These are phyloP conservation scores for Astragalus glycyphyllos DNA, from an alignment of 306 rosid genomes.

Conservation along the genomic window DNA sequence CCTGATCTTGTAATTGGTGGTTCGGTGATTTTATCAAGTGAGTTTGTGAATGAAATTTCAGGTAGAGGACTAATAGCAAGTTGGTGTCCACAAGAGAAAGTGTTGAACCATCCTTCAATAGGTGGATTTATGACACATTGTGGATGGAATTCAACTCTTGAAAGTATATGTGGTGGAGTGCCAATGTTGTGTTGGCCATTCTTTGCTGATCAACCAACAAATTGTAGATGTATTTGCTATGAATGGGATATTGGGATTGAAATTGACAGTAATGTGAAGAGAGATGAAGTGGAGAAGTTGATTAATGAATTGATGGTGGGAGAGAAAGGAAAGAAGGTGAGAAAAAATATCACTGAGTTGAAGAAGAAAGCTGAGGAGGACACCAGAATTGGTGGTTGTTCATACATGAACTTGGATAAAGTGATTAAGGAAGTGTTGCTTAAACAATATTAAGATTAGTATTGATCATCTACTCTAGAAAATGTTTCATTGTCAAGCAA, in stretches of 20 bases:
- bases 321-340: slow-evolving; percentile 44
- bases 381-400: slow-evolving; percentile 34
- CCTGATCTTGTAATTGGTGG: slow-evolving; percentile 16
- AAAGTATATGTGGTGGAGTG: slow-evolving; percentile 39
- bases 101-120: slow-evolving; percentile 37
- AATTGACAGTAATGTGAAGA: slow-evolving; percentile 26
- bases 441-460: no score
- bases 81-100: slow-evolving; percentile 49
- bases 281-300: slow-evolving; percentile 43
- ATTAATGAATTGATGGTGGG: slow-evolving; percentile 45
- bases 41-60: not conserved
- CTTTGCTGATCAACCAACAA: slow-evolving; percentile 41
- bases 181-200: slow-evolving; percentile 50
- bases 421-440: not conserved
- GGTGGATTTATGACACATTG: slow-evolving; percentile 47
- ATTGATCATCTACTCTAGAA: no score
- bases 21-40: not conserved
- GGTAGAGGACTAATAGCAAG: slow-evolving; percentile 17
- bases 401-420: slow-evolving; percentile 3
- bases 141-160: slow-evolving; percentile 47
- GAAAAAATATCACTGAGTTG: slow-evolving; percentile 23
- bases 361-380: slow-evolving; percentile 40
- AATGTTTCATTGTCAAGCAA: no score
- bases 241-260: slow-evolving; percentile 45
- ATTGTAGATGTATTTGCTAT: slow-evolving; percentile 31